Conservation (phyloP, 208 protist species). For the Crithidia bombi region DNA sequence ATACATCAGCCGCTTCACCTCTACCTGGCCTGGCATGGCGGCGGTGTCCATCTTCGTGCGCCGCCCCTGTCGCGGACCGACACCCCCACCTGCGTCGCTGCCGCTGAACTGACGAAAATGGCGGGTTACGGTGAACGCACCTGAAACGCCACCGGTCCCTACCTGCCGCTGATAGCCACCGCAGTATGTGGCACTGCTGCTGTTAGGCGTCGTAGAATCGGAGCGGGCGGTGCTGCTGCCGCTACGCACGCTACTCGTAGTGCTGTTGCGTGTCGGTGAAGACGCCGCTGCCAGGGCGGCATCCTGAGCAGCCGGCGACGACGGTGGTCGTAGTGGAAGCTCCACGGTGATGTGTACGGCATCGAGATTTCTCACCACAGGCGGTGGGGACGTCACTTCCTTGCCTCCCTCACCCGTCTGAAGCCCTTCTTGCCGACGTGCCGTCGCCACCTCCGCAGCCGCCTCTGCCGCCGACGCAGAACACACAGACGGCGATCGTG, state of each 20-base stretch:
- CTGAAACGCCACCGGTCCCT: conserved; percentile 16
- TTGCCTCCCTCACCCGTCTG: too few relatives aligned
- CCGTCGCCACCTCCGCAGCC: not conserved
- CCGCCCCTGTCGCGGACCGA: not conserved
- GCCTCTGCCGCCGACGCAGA: not conserved
- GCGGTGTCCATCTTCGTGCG: not conserved
- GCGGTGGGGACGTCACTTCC: not conserved
- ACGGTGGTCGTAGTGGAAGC: not conserved
- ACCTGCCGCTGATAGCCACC: conserved; percentile 30
- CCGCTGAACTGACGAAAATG: conserved; percentile 29
- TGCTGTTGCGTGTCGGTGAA: not conserved
- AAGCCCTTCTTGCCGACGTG: too few relatives aligned
- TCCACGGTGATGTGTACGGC: conserved; percentile 27
- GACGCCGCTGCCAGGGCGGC: not conserved
- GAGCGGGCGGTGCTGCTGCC: conserved; percentile 16
- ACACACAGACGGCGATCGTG: too few relatives aligned
- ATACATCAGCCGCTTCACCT: conserved; percentile 45
- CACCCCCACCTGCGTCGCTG: conserved; percentile 2
- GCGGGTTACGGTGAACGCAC: conserved; percentile 37
- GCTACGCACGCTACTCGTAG: conserved; percentile 13
- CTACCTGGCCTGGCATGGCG: not conserved
- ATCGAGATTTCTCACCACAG: conserved; percentile 10
- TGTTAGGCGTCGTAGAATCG: conserved; percentile 15
- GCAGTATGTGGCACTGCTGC: not conserved
- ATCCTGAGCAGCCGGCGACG: not conserved